Conservation (phyloP, 768 basidiomycete genomes). For the Dentipellis sp. region DNA sequence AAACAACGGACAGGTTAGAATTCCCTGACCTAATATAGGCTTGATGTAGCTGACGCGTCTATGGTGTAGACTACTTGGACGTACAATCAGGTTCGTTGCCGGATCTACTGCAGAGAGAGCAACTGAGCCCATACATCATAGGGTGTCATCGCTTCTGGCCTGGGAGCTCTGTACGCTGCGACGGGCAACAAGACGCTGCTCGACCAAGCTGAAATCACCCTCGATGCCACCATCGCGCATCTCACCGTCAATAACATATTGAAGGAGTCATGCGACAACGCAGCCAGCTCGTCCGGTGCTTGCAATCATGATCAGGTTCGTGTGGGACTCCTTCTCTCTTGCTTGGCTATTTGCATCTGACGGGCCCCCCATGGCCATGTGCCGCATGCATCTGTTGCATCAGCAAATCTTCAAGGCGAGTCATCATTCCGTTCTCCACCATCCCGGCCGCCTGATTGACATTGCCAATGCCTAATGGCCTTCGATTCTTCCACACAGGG, state of each 20-base stretch:
- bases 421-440: constrained; percentile 21
- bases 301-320: too few species aligned
- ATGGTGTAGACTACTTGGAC: constrained; percentile 47
- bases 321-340: too few species aligned
- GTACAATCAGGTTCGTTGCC: constrained; percentile 41
- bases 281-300: constrained; percentile 16
- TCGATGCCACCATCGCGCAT: constrained; percentile 38
- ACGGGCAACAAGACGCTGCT: constrained; percentile 31
- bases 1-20: constrained; percentile 34
- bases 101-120: neutral
- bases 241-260: constrained; percentile 34
- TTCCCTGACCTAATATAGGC: neutral
- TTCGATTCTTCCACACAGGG: constrained; percentile 21
- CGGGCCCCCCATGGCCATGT: too few species aligned
- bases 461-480: neutral
- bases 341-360: too few species aligned
- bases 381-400: too few species aligned
- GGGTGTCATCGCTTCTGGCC: constrained; percentile 47
- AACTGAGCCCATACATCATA: constrained; percentile 12
- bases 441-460: neutral
- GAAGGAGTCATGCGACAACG: constrained; percentile 44
- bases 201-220: constrained; percentile 39
- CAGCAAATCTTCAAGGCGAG: constrained; percentile 18
- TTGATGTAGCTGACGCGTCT: neutral
- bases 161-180: constrained; percentile 35